Percentiles rank a stretch among this genome's conserved stretches.
Conservation (phyloP, 805 yeast genomes). For the Metschnikowia chrysomelidarum region DNA sequence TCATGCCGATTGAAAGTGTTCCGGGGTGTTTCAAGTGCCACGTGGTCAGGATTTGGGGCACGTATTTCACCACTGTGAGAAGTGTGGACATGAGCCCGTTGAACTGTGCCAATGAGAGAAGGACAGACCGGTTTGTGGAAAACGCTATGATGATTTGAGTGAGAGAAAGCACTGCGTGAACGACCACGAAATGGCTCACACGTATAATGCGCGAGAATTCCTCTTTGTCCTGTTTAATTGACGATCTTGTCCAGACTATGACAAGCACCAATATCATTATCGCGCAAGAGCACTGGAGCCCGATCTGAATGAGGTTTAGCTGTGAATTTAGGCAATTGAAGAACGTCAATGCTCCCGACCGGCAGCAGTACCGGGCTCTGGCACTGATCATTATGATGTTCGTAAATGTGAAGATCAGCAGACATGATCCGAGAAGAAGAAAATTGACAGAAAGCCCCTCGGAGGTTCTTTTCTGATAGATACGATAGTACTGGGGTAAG, state of each 20-base stretch:
- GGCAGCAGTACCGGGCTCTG: conserved; percentile 63
- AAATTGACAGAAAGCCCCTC: conserved; percentile 79
- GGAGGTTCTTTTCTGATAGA: conserved; percentile 56
- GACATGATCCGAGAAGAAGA: conserved; percentile 64
- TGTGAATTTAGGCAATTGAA: conserved; percentile 69
- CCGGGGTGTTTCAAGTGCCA: conserved; percentile 72
- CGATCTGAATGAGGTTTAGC: conserved; percentile 64
- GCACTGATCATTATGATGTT: conserved; percentile 63
- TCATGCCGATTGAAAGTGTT: conserved; percentile 73
- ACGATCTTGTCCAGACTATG: conserved; percentile 43
- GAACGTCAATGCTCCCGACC: conserved; percentile 35
- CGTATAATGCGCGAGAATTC: conserved; percentile 43
- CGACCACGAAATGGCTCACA: conserved; percentile 41
- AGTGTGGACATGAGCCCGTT: conserved; percentile 66
- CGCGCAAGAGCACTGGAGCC: conserved; percentile 60
- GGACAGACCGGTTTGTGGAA: conserved; percentile 19
- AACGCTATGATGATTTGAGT: conserved; percentile 36
- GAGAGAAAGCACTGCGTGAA: conserved; percentile 35
- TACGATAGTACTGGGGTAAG: conserved; percentile 69
- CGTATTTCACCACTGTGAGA: conserved; percentile 66
- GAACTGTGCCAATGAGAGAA: conserved; percentile 48
- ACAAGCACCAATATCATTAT: conserved; percentile 55
- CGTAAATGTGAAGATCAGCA: conserved; percentile 65
- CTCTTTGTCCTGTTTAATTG: conserved; percentile 44
- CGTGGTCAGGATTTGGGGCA: conserved; percentile 79